A percentile compares a stretch with the other conserved stretches of the same genome.
phyloP scores from a whole-genome alignment of 2,329 filamentous ascomycete species.

The Metarhizium humberi region DNA sequence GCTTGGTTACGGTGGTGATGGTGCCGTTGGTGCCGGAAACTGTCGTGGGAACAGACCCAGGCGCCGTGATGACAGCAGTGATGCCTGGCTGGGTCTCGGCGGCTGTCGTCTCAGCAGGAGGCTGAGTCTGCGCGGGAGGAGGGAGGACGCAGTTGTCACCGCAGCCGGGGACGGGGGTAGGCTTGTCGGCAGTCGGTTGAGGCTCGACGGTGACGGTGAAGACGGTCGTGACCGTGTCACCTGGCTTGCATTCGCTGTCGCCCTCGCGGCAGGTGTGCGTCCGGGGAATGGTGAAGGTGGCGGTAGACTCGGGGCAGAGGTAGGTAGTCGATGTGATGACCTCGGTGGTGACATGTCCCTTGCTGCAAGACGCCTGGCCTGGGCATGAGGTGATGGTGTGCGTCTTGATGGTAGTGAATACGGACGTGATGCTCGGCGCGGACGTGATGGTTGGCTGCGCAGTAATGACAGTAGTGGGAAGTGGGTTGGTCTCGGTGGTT shows the following conservation, averaged over 20 bases:
- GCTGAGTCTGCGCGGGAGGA: slow-evolving; percentile 7
- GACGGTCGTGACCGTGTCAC: slow-evolving; percentile 14
- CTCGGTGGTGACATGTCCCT: slow-evolving; percentile 14
- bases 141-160: slow-evolving; percentile 9
- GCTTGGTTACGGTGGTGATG: slow-evolving; percentile 4
- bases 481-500: neutral
- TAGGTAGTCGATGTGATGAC: slow-evolving; percentile 14
- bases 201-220: slow-evolving; percentile 16
- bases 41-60: neutral
- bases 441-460: slow-evolving; percentile 3
- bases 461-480: neutral
- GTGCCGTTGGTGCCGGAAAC: neutral
- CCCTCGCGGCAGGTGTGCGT: slow-evolving; percentile 18
- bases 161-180: slow-evolving; percentile 14
- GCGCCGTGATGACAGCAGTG: neutral
- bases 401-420: slow-evolving; percentile 44
- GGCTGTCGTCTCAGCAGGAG: slow-evolving; percentile 1
- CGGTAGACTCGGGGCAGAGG: slow-evolving; percentile 15
- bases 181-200: slow-evolving; percentile 13
- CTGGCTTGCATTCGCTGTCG: slow-evolving; percentile 17
- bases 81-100: neutral
- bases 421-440: slow-evolving; percentile 17
- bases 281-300: slow-evolving; percentile 19
- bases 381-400: slow-evolving; percentile 49
- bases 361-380: slow-evolving; percentile 28